Evolutionary conservation across 2,329 filamentous ascomycete genomes (phyloP).

Genomic region (Talaromyces sp.): DNA sequence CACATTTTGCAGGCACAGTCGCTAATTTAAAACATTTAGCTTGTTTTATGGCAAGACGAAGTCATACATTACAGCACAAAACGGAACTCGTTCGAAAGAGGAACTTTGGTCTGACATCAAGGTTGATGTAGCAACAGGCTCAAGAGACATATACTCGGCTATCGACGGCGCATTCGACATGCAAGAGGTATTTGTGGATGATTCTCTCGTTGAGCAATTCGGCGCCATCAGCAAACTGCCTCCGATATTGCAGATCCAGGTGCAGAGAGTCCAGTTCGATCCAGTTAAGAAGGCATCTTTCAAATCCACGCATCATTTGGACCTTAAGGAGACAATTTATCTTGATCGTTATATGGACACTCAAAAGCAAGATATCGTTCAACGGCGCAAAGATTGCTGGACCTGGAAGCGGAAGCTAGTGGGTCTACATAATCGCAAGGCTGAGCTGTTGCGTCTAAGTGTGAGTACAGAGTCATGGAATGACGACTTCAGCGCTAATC

Average conservation of each 20-base stretch:
- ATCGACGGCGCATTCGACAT: slow-evolving; percentile 82
- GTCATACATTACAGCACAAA: slow-evolving; percentile 45
- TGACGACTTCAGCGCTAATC: neutral
- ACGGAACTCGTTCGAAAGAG: slow-evolving; percentile 48
- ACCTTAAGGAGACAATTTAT: slow-evolving; percentile 76
- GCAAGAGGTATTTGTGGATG: slow-evolving; percentile 66
- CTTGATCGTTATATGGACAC: slow-evolving; percentile 80
- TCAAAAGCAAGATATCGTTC: slow-evolving; percentile 58
- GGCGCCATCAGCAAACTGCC: slow-evolving; percentile 72
- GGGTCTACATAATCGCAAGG: slow-evolving; percentile 49
- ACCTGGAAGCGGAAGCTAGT: slow-evolving; percentile 63
- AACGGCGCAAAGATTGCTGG: slow-evolving; percentile 68
- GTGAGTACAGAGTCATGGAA: slow-evolving; percentile 22
- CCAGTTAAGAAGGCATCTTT: slow-evolving; percentile 55
- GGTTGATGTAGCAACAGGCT: slow-evolving; percentile 55
- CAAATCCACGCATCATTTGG: slow-evolving; percentile 74
- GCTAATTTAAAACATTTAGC: slow-evolving; percentile 25
- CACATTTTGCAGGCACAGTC: neutral
- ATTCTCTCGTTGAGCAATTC: slow-evolving; percentile 58
- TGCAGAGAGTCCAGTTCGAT: slow-evolving; percentile 76
- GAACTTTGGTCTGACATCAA: slow-evolving; percentile 62
- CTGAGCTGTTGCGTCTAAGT: slow-evolving; percentile 39
- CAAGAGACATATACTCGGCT: slow-evolving; percentile 72
- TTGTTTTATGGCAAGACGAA: slow-evolving; percentile 50
- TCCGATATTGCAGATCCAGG: slow-evolving; percentile 81